Conservation (phyloP, 2,329 filamentous ascomycete genomes). For the Pyrenophora tritici-repentis region DNA sequence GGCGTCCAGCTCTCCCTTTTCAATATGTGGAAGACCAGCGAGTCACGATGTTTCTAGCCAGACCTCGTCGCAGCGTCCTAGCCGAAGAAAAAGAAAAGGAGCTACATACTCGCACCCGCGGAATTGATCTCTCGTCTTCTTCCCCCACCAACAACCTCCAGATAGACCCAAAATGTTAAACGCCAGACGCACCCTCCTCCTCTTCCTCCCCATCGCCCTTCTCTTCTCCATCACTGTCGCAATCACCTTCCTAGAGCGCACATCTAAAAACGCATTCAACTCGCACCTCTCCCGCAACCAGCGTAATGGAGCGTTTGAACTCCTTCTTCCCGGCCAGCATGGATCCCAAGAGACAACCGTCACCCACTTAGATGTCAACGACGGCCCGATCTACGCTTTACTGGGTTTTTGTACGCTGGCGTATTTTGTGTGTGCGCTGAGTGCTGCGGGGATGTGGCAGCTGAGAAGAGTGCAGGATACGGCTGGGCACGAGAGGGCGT, state of each 20-base stretch:
- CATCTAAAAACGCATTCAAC: conserved; percentile 24
- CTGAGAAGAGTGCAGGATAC: conserved; percentile 34
- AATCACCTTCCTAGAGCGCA: conserved; percentile 33
- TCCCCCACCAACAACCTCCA: background rate
- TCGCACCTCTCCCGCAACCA: conserved; percentile 16
- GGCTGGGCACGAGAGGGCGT: conserved; percentile 25
- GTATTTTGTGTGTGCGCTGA: conserved; percentile 24
- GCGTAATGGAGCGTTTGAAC: conserved; percentile 14
- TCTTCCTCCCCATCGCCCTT: conserved; percentile 29
- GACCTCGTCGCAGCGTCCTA: no score
- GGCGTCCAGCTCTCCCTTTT: background rate
- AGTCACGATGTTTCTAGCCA: conserved; percentile 1
- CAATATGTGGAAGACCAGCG: background rate
- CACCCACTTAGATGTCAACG: conserved; percentile 14
- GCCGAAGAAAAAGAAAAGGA: no score
- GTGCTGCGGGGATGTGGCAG: conserved; percentile 36
- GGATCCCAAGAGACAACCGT: conserved; percentile 17
- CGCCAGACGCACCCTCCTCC: conserved; percentile 27
- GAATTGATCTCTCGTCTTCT: no score
- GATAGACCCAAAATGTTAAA: conserved; percentile 23
- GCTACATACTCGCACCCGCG: no score
- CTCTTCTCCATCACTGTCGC: conserved; percentile 30
- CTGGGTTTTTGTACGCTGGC: conserved; percentile 24
- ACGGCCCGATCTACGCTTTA: conserved; percentile 22
- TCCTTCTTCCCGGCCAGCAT: conserved; percentile 16